phyloP scores from a whole-genome alignment of 495 filamentous ascomycete species.

The Aspergillus avenaceus region DNA sequence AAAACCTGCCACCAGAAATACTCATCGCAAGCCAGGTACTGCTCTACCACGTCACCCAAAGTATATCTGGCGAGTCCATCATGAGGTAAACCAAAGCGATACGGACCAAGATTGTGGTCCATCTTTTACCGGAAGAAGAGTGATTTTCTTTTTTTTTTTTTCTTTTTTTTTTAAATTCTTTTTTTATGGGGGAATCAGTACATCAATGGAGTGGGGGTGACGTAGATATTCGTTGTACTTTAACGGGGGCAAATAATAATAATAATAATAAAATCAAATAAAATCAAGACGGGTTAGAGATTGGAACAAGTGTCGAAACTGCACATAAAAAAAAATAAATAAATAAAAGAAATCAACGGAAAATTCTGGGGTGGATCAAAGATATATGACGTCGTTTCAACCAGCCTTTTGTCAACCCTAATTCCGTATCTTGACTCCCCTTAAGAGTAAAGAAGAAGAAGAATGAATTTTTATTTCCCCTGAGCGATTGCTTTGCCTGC shows the following conservation, averaged over 20 bases:
- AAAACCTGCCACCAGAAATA: constrained; percentile 3
- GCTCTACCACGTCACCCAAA: background rate
- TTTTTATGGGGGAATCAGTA: no score
- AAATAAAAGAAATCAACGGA: background rate
- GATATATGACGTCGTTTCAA: background rate
- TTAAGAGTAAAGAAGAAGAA: background rate
- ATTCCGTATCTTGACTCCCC: no score
- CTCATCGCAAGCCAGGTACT: constrained; percentile 1
- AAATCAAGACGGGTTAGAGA: no score
- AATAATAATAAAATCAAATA: no score
- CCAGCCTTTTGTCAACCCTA: background rate
- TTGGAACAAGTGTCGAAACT: no score
- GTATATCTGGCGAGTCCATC: background rate
- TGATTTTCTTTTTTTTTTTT: no score
- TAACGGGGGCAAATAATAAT: no score
- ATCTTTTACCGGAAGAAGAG: no score
- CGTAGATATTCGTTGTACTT: no score
- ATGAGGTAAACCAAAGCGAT: background rate
- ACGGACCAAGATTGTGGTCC: background rate
- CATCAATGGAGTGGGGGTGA: background rate
- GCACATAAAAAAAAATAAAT: background rate
- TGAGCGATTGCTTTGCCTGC: no score
- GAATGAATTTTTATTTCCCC: no score
- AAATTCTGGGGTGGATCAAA: background rate
- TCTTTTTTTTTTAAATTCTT: no score